These are phyloP conservation scores for Aspergillus novoparasiticus DNA, from an alignment of 2,329 filamentous ascomycete species.

Conservation along the genomic window DNA sequence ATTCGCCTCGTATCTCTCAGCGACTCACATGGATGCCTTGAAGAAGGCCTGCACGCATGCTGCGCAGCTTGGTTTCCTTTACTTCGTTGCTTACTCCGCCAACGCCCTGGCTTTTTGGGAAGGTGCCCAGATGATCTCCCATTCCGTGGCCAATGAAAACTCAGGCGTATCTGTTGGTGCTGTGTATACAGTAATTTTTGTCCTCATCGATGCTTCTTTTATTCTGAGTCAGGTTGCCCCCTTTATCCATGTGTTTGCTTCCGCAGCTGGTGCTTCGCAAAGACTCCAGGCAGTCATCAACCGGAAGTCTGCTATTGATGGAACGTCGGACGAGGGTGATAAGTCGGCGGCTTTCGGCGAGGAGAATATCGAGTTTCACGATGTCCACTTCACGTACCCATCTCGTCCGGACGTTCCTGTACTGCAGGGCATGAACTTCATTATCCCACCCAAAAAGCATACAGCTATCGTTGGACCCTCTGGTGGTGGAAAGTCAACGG, in stretches of 20 bases:
- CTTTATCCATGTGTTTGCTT: slow-evolving; percentile 50
- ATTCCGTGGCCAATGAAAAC: slow-evolving; percentile 22
- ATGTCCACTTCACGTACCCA: slow-evolving; percentile 42
- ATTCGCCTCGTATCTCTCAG: slow-evolving; percentile 56
- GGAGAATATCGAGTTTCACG: slow-evolving; percentile 32
- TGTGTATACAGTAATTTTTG: slow-evolving; percentile 42
- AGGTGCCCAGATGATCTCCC: slow-evolving; percentile 59
- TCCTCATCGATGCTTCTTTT: slow-evolving; percentile 41
- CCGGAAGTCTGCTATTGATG: slow-evolving; percentile 50
- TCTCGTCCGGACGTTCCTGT: slow-evolving; percentile 40
- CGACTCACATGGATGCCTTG: slow-evolving; percentile 55
- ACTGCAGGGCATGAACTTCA: slow-evolving; percentile 34
- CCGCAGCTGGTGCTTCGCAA: slow-evolving; percentile 56
- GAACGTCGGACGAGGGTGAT: slow-evolving; percentile 31
- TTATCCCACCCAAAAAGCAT: slow-evolving; percentile 39
- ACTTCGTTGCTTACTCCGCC: slow-evolving; percentile 68
- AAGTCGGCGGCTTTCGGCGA: slow-evolving; percentile 21
- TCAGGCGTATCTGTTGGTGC: slow-evolving; percentile 34
- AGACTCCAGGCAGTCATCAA: slow-evolving; percentile 63
- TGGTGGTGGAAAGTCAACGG: slow-evolving; percentile 56
- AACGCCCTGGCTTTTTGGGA: slow-evolving; percentile 71
- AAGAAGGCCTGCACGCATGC: slow-evolving; percentile 61
- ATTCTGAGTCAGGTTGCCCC: slow-evolving; percentile 43
- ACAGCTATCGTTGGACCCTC: slow-evolving; percentile 53
- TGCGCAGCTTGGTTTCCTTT: slow-evolving; percentile 61